Conservation (phyloP, 2,329 filamentous ascomycete species). For the Colletotrichum phormii region DNA sequence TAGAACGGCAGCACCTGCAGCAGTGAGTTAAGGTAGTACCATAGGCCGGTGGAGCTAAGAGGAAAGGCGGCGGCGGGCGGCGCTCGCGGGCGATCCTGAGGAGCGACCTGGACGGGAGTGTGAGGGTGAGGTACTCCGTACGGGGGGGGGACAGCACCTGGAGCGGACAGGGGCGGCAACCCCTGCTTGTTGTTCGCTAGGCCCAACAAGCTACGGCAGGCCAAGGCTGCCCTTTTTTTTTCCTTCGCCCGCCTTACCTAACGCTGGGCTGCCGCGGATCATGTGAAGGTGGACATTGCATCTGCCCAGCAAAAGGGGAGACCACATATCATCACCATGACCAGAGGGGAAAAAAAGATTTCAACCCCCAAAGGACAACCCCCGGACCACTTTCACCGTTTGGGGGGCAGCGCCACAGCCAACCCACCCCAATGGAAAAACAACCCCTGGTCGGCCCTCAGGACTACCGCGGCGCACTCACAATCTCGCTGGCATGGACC, state of each 20-base stretch:
- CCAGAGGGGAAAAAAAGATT: not conserved
- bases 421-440: slow-evolving; percentile 8
- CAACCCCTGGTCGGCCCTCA: not conserved
- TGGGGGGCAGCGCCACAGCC: slow-evolving; percentile 10
- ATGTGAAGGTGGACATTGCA: slow-evolving; percentile 34
- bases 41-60: not conserved
- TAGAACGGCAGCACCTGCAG: not conserved
- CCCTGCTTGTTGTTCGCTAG: slow-evolving; percentile 30
- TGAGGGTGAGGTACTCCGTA: not conserved
- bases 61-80: slow-evolving; percentile 16
- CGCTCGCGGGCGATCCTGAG: slow-evolving; percentile 5
- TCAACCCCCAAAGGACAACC: not conserved
- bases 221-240: slow-evolving; percentile 2
- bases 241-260: not conserved
- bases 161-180: slow-evolving; percentile 17
- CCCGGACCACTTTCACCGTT: not conserved
- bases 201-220: slow-evolving; percentile 32
- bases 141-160: slow-evolving; percentile 13
- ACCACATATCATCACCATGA: not conserved
- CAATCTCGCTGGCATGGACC: slow-evolving; percentile 6
- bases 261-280: slow-evolving; percentile 20
- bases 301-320: not conserved
- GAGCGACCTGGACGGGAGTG: not conserved
- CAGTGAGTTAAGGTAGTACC: not conserved
- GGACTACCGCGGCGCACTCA: too few relatives aligned